Evolutionary conservation across 2,329 filamentous ascomycete genomes (phyloP).

Genomic region (Arthrobotrys musiformis): DNA sequence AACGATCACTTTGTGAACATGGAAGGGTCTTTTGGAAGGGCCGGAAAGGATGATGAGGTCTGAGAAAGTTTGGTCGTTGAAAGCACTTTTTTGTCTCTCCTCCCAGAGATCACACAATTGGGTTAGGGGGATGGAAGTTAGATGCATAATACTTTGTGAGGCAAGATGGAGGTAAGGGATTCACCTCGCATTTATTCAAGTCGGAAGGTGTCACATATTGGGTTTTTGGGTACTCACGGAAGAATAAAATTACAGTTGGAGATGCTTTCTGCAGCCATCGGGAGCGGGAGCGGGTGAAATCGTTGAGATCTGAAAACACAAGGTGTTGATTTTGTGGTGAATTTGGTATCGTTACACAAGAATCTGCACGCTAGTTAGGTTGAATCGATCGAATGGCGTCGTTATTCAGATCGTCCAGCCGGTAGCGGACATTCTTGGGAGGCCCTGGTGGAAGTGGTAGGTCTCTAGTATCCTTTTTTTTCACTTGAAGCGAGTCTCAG

Average conservation of each 20-base stretch:
- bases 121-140: not conserved
- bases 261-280: not conserved
- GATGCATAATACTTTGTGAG: no score
- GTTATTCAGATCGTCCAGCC: not conserved
- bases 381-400: not conserved
- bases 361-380: not conserved
- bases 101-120: not conserved
- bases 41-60: not conserved
- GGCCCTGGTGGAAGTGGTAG: not conserved
- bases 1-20: not conserved
- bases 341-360: not conserved
- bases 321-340: slow-evolving; percentile 7
- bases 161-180: slow-evolving; percentile 11
- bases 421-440: not conserved
- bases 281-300: not conserved
- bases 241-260: not conserved
- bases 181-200: not conserved
- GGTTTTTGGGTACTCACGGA: not conserved
- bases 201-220: slow-evolving; percentile 20
- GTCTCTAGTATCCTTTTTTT: no score
- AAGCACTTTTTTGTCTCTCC: no score
- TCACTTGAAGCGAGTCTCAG: no score
- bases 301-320: not conserved
- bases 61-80: slow-evolving; percentile 18
- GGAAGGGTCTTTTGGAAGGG: slow-evolving; percentile 1